Percentiles rank a stretch among this genome's conserved stretches.
Conservation (phyloP, 768 basidiomycete species). For the Kwoniella bestiolae region DNA sequence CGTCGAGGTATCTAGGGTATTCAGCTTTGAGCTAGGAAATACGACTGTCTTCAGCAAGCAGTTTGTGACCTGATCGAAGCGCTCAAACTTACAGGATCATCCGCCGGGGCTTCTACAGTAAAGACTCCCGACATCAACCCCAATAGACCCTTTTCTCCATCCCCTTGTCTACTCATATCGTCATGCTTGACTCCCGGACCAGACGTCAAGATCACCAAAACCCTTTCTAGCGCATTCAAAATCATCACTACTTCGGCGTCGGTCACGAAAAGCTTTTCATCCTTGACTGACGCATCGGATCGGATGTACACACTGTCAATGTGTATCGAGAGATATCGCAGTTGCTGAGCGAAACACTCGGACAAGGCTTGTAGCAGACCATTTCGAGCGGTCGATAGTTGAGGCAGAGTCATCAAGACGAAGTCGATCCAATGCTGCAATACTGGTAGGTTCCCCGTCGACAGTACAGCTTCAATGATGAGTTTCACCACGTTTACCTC, state of each 20-base stretch:
- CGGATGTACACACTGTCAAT: slow-evolving; percentile 57
- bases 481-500: slow-evolving; percentile 70
- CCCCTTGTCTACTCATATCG: slow-evolving; percentile 40
- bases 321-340: slow-evolving; percentile 62
- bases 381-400: slow-evolving; percentile 70
- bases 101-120: slow-evolving; percentile 58
- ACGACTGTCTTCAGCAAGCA: no score
- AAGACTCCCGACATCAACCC: slow-evolving; percentile 93
- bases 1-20: slow-evolving; percentile 71
- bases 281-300: slow-evolving; percentile 44
- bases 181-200: slow-evolving; percentile 51
- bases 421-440: slow-evolving; percentile 98
- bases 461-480: slow-evolving; percentile 77
- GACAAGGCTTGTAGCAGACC: slow-evolving; percentile 72
- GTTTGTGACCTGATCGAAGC: slow-evolving; percentile 42
- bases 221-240: slow-evolving; percentile 78
- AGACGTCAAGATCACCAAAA: slow-evolving; percentile 64
- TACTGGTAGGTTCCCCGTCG: slow-evolving; percentile 72
- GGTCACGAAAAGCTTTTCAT: slow-evolving; percentile 14
- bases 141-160: slow-evolving; percentile 67
- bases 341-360: slow-evolving; percentile 76
- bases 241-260: slow-evolving; percentile 69
- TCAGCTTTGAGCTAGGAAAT: no score
- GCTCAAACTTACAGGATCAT: slow-evolving; percentile 59
- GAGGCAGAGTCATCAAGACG: slow-evolving; percentile 83